Evolutionary conservation across 805 yeast genomes (phyloP), one percentile per base, ranked within the genome.

Genomic region (Saturnispora quitensis): DNA sequence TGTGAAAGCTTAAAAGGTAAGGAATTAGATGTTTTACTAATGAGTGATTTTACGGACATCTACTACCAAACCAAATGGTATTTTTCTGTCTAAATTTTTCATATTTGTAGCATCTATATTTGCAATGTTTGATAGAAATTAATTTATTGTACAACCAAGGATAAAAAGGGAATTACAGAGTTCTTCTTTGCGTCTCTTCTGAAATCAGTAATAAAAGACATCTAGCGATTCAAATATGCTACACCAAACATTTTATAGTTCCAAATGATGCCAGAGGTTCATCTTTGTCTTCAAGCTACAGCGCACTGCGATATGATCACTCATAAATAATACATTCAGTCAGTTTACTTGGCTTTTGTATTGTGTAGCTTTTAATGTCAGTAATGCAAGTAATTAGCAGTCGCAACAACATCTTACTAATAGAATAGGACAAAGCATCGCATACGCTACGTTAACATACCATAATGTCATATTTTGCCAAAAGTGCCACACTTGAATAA

Each of bases 31-130:
- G 71, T 86, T 15, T 46, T 76, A 43, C 68, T 78, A 54, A 71
- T 86, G 18, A 83, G 81, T 63, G 95, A 86, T 65, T 88, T 86
- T 3, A 69, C 84, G 56, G 83, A 80, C 53, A 65, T 86, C 13
- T 53, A 58, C 31, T 65, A 65, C 45, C 57, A 55, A 12, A 35
- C 48, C 5, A 50, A 48, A 48, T 43, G 47, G 35, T n/a, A 27
- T 6, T 47, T 47, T 12, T n/a, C 18, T 24, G 17, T 47, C 7
- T 40, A 6, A 22, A n/a, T 7, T 6, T 12, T 1, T 40, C 5
- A 5, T 22, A 4, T 5, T 12, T 27, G 31, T 22, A 13, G 10
- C 17, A 38, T 38, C 9, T 20, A 38, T 18, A 31, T 8, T 31
- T 31, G 34, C 34, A 12, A 12, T 31, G 13, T 31, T 31, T 31